Percentiles rank a stretch among this genome's conserved stretches.
phyloP scores from a whole-genome alignment of 305 asterid species.

The Fraxinus latifolia region DNA sequence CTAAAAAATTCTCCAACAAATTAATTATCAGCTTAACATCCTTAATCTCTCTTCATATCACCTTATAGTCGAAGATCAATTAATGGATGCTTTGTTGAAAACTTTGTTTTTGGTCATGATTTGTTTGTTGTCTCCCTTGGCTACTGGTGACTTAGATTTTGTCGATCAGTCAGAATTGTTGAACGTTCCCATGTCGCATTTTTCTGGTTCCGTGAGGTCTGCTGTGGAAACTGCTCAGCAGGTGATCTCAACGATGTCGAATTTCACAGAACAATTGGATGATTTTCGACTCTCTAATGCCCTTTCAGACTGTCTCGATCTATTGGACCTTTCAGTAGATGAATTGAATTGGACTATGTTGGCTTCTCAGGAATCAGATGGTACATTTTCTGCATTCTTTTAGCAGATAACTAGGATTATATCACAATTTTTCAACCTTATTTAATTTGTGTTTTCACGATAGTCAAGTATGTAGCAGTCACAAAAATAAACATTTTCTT shows the following conservation, averaged over 20 bases:
- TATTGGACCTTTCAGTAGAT: constrained; percentile 52
- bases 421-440: neutral
- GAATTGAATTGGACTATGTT: constrained; percentile 40
- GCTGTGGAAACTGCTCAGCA: constrained; percentile 32
- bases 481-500: neutral
- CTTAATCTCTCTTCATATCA: neutral
- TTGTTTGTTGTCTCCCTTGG: neutral
- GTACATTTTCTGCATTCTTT: constrained; percentile 19
- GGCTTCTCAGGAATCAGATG: constrained; percentile 33
- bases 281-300: constrained; percentile 49
- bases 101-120: constrained; percentile 16
- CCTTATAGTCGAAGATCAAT: neutral
- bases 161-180: constrained; percentile 27
- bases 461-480: neutral
- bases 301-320: constrained; percentile 49
- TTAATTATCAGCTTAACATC: neutral
- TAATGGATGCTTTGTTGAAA: neutral
- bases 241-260: constrained; percentile 33
- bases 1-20: neutral
- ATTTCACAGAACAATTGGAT: constrained; percentile 20
- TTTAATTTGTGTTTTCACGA: neutral
- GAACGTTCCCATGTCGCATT: constrained; percentile 44
- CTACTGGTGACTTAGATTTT: constrained; percentile 17
- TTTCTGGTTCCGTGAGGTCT: constrained; percentile 33
- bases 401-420: neutral